These are phyloP conservation scores for Pleurotus salmoneostramineus DNA, from an alignment of 768 basidiomycete species.

Conservation along the genomic window DNA sequence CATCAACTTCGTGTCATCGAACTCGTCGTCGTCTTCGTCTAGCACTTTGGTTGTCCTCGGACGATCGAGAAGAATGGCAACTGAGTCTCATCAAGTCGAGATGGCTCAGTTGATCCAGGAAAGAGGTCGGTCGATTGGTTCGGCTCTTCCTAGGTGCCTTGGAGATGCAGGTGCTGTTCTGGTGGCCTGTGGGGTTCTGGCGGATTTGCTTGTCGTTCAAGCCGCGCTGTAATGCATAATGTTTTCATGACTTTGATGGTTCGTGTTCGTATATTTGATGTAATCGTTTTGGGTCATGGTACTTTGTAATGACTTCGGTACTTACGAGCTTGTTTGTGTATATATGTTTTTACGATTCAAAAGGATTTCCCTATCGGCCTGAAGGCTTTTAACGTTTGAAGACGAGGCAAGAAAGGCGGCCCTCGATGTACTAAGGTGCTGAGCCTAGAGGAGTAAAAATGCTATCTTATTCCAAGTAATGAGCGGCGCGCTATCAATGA, in stretches of 20 bases:
- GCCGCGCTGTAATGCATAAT: slow-evolving; percentile 20
- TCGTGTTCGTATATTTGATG: too few species aligned
- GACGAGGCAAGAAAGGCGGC: too few species aligned
- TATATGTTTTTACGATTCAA: too few species aligned
- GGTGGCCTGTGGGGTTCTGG: slow-evolving; percentile 46
- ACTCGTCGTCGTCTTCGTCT: background rate
- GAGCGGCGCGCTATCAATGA: too few species aligned
- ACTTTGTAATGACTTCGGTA: too few species aligned
- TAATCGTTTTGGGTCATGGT: too few species aligned
- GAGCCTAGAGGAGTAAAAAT: too few species aligned
- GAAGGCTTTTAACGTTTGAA: too few species aligned
- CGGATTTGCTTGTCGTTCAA: slow-evolving; percentile 56
- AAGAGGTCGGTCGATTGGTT: slow-evolving; percentile 37
- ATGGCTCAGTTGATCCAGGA: slow-evolving; percentile 43
- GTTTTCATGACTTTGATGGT: background rate
- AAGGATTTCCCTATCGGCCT: too few species aligned
- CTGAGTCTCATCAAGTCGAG: slow-evolving; percentile 57
- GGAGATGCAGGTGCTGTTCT: slow-evolving; percentile 75
- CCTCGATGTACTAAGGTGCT: too few species aligned
- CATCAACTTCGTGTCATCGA: slow-evolving; percentile 36
- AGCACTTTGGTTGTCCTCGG: slow-evolving; percentile 66
- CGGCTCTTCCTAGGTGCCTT: slow-evolving; percentile 64
- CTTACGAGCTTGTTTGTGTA: too few species aligned
- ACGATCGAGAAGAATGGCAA: slow-evolving; percentile 68
- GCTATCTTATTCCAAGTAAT: too few species aligned